Evolutionary conservation across 1,139 yeast genomes (phyloP), one percentile per base, ranked within the genome.

Genomic region (Sugiyamaella grinbergsii): DNA sequence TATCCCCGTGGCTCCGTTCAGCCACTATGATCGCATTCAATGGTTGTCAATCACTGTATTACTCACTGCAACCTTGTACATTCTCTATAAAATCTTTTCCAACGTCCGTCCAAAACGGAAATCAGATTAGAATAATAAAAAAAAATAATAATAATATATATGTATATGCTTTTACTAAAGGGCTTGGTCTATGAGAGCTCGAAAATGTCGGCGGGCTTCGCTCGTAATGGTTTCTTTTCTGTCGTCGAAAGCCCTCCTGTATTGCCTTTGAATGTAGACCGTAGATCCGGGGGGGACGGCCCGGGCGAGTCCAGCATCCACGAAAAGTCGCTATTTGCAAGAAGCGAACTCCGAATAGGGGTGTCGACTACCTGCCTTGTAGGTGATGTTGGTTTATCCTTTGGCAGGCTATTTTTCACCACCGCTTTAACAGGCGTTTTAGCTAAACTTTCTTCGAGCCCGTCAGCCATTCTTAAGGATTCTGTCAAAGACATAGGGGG

Each of bases 1-100:
- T 5, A 72, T 75, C 39, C 79, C 80, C 6, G 68, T 63, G 13
- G 74, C 71, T 10, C 65, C 71, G 31, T 44, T 58, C 0, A 41
- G 52, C 4, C 58, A 66, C 23, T 69, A 63, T 52, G 54, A 51
- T 4, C 40, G 54, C 0, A 61, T 73, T 16, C 72, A 71, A 54
- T 36, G 54, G 10, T 47, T 60, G 2, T 74, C 79, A 1, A 54
- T 66, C 7, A 36, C 58, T 2, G 62, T 67, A 8, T 54, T 74
- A 0, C 3, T 67, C 1, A 41, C 65, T 0, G 73, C 75, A 2
- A 54, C 69, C 2, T 6, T 66, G 0, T 74, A 69, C 52, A 46
- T 75, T 5, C 33, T 72, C 13, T 54, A 47, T 29, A 72, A 69
- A 54, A 47, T 71, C 5, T 49, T 63, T 11, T 42, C 47, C 10